These are phyloP conservation scores for Rhipidocladum racemiflorum DNA, from an alignment of 176 grass and related monocot species.

Conservation along the genomic window DNA sequence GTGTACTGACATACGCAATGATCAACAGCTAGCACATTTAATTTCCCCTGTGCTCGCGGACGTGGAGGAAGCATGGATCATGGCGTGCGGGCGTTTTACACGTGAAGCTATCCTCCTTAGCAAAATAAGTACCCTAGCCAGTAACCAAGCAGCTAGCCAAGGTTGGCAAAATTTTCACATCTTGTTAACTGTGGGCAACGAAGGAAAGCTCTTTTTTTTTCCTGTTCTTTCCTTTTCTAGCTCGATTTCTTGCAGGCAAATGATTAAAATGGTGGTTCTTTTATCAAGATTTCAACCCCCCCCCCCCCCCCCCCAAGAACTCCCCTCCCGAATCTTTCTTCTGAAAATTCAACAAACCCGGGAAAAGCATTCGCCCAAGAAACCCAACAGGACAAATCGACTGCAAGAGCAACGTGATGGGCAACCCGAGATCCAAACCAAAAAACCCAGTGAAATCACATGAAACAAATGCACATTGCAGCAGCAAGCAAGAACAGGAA, in stretches of 20 bases:
- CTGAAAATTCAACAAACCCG: neutral
- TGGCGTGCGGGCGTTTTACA: conserved; percentile 25
- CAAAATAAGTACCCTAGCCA: neutral
- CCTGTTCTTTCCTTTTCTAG: neutral
- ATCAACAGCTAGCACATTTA: conserved; percentile 27
- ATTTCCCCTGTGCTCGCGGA: conserved; percentile 8
- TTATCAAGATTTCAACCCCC: conserved; percentile 12
- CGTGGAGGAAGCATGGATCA: conserved; percentile 26
- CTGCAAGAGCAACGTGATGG: neutral
- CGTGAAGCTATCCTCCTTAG: conserved; percentile 25
- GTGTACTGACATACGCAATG: conserved; percentile 22
- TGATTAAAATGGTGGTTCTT: neutral
- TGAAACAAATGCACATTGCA: conserved; percentile 2
- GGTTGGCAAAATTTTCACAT: conserved; percentile 28
- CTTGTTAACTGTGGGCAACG: neutral
- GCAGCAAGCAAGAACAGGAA: neutral
- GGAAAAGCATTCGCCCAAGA: conserved; percentile 14
- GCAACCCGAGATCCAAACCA: conserved; percentile 25
- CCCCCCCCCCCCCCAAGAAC: neutral
- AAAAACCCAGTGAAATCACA: neutral
- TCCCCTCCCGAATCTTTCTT: neutral
- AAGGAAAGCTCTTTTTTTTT: neutral
- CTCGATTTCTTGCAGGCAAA: neutral
- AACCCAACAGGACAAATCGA: neutral
- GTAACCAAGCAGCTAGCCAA: neutral